Evolutionary conservation across 2,329 filamentous ascomycete species (phyloP).

Genomic region (Stylonectria norvegica): DNA sequence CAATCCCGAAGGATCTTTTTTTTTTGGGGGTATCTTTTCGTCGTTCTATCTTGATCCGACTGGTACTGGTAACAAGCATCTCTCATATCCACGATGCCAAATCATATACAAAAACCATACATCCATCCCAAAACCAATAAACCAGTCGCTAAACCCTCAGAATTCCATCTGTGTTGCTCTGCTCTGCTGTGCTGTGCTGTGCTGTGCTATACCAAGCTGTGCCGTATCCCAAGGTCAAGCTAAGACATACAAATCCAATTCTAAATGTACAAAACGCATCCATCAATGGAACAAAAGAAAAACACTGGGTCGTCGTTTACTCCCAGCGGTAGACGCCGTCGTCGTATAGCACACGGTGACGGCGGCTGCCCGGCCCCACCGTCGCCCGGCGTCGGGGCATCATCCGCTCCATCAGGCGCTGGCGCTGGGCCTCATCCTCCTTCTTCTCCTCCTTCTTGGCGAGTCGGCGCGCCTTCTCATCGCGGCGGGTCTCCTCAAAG

Average conservation of each 20-base stretch:
- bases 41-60: background rate
- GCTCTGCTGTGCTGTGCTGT: too few relatives aligned
- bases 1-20: background rate
- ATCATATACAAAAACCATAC: too few relatives aligned
- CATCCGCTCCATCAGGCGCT: constrained; percentile 41
- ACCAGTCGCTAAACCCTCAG: too few relatives aligned
- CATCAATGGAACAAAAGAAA: constrained; percentile 9
- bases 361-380: constrained; percentile 35
- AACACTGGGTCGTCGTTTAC: constrained; percentile 24
- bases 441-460: constrained; percentile 25
- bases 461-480: constrained; percentile 28
- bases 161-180: too few relatives aligned
- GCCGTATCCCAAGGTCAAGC: too few relatives aligned
- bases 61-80: too few relatives aligned
- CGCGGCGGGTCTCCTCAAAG: constrained; percentile 31
- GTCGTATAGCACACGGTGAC: constrained; percentile 36
- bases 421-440: constrained; percentile 38
- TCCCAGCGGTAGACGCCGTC: constrained; percentile 40
- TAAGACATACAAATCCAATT: constrained; percentile 21
- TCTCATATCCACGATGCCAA: too few relatives aligned
- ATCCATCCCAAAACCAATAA: constrained; percentile 11
- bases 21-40: background rate
- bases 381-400: constrained; percentile 36
- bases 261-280: constrained; percentile 3
- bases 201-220: too few relatives aligned